Evolutionary conservation across 2,329 filamentous ascomycete genomes (phyloP), one percentile per base, ranked within the genome.

Genomic region (Chaetomiaceae sp.): DNA sequence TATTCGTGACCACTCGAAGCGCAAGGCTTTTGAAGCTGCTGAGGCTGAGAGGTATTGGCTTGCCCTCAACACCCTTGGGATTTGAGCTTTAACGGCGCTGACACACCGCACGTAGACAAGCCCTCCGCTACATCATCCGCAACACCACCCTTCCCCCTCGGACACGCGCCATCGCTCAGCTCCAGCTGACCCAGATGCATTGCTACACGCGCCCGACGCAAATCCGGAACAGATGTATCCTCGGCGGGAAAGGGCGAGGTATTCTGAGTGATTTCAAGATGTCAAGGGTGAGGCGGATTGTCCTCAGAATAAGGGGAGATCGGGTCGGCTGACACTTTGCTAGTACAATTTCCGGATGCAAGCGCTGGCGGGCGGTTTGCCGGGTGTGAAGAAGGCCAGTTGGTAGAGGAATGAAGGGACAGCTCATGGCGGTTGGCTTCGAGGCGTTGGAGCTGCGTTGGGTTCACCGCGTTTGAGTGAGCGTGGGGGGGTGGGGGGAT

Each of bases 1-100:
- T 61, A 87, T 99, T 68, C 89, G 94, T 65, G 94, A 99, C 72
- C 90, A 97, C 75, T 91, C 90, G 51, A 99, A 97, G 82, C 87
- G 94, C 65, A 92, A 95, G 75, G 89, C 90, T 54, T 96, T 91
- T 66, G 87, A 87, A 67, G 79, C 90, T 68, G 77, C 86, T 67
- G 94, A 99, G 75, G 83, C 90, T 4, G 87, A 96, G 74, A 86
- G 92, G 91, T 95, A 76, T 58, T 70, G 18, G n/a, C 20, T 20
- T 46, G 34, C 8, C 18, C 6, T 13, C 4, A 21, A 16, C 13
- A 54, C 5, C 25, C 25, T 55, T 27, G 2, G 6, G 10, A 6
- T 10, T 20, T 1, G 30, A n/a, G n/a, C n/a, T n/a, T n/a, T n/a
- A 34, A 48, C n/a, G 20, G 4, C 3, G 5, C 48, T 38, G 23